Percentiles rank a stretch among this genome's conserved stretches.
These are phyloP conservation scores for Thelephora aurantiotincta DNA, from an alignment of 768 basidiomycete genomes.

Conservation along the genomic window DNA sequence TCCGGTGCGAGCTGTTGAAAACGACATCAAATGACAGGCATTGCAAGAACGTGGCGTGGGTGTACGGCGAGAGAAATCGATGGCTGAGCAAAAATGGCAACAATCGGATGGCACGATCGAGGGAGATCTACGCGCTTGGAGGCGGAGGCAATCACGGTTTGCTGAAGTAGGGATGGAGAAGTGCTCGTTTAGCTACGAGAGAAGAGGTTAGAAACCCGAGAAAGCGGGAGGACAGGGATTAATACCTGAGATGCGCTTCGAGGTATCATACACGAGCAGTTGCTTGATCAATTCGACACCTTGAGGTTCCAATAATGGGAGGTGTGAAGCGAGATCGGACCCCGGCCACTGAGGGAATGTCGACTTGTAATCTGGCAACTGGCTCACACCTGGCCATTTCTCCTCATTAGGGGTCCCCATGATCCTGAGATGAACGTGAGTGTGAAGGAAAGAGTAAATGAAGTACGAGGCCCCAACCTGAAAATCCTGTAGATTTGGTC, in stretches of 20 bases:
- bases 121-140: neutral
- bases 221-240: constrained; percentile 1
- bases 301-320: constrained; percentile 57
- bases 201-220: neutral
- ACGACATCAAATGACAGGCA: too few species aligned
- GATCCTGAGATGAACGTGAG: constrained; percentile 35
- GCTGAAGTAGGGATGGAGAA: constrained; percentile 37
- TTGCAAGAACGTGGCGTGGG: too few species aligned
- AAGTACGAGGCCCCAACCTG: constrained; percentile 37
- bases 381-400: constrained; percentile 80
- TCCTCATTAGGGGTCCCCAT: constrained; percentile 91
- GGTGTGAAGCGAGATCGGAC: constrained; percentile 53
- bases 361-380: constrained; percentile 88
- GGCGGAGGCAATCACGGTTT: constrained; percentile 6
- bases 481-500: constrained; percentile 99
- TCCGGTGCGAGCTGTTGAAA: too few species aligned
- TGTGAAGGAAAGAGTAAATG: constrained; percentile 1
- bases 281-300: constrained; percentile 54
- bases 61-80: neutral
- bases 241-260: constrained; percentile 84
- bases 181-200: constrained; percentile 44
- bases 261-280: constrained; percentile 69
- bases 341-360: constrained; percentile 92
- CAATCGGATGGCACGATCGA: neutral
- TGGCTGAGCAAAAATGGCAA: neutral